These are phyloP conservation scores for Sutorius australiensis DNA, from an alignment of 768 basidiomycete species.

Conservation along the genomic window DNA sequence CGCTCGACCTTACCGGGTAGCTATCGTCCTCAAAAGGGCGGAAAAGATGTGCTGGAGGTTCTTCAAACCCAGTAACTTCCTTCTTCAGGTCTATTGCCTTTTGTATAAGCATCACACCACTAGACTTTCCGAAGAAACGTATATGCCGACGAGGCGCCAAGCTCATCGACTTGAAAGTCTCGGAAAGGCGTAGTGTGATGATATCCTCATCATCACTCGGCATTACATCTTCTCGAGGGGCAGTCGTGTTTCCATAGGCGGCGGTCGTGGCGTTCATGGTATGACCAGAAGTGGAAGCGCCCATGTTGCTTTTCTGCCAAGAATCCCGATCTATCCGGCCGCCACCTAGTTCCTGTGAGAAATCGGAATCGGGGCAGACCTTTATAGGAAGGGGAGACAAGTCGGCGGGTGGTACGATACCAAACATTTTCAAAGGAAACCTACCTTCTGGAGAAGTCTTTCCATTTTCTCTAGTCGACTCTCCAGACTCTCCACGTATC, in stretches of 20 bases:
- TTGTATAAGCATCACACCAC: conserved; percentile 39
- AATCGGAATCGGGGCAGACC: conserved; percentile 64
- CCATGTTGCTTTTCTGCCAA: conserved; percentile 27
- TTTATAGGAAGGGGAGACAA: conserved; percentile 21
- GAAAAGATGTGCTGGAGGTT: conserved; percentile 5
- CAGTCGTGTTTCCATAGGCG: not conserved
- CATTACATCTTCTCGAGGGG: conserved; percentile 19
- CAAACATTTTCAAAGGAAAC: not conserved
- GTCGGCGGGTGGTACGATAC: conserved; percentile 3
- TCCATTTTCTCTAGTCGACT: conserved; percentile 63
- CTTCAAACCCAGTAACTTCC: conserved; percentile 44
- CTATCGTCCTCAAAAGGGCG: not conserved
- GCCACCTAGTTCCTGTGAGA: conserved; percentile 54
- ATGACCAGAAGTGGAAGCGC: conserved; percentile 11
- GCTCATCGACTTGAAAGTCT: conserved; percentile 22
- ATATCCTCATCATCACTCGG: conserved; percentile 30
- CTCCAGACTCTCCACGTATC: conserved; percentile 63
- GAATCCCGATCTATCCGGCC: conserved; percentile 36
- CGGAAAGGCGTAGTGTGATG: conserved; percentile 19
- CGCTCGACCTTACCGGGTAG: conserved; percentile 25
- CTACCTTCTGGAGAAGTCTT: conserved; percentile 50
- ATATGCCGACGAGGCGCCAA: conserved; percentile 4
- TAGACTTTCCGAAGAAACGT: conserved; percentile 41
- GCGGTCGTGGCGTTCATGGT: conserved; percentile 13
- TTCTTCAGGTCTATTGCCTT: conserved; percentile 57